Conservation (phyloP, 768 basidiomycete genomes). For the Tylopilus sp. region DNA sequence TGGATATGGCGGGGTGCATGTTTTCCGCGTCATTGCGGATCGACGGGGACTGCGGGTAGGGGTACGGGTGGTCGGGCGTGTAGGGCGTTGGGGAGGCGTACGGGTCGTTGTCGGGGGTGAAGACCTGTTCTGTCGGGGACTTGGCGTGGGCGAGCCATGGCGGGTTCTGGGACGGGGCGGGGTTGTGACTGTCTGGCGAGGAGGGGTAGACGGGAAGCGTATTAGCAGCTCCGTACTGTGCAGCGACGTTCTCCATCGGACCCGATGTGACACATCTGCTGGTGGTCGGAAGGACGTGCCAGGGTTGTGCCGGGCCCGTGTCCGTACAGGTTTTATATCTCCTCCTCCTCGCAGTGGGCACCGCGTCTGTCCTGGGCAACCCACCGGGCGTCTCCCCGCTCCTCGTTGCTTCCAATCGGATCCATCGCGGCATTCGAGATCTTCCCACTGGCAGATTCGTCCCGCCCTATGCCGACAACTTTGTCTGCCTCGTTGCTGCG, state of each 20-base stretch:
- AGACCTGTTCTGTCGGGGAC: conserved; percentile 25
- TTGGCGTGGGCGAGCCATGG: conserved; percentile 9
- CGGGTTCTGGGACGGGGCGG: conserved; percentile 7
- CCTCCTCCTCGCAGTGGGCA: conserved; percentile 15
- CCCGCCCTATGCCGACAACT: conserved; percentile 20
- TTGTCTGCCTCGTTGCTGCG: conserved; percentile 21
- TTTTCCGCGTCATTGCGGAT: conserved; percentile 27
- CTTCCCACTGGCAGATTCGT: conserved; percentile 10
- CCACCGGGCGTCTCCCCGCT: conserved; percentile 14
- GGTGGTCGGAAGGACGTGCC: conserved; percentile 30
- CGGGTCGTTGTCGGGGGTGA: conserved; percentile 38
- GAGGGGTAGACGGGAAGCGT: conserved; percentile 32
- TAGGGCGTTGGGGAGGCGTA: conserved; percentile 25
- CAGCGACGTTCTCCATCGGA: conserved; percentile 35
- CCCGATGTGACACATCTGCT: conserved; percentile 36
- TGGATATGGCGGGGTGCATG: conserved; percentile 26
- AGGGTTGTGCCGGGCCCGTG: conserved; percentile 24
- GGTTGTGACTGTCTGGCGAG: conserved; percentile 28
- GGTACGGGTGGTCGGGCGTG: conserved; percentile 28
- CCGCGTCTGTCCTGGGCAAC: conserved; percentile 3
- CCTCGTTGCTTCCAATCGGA: conserved; percentile 18
- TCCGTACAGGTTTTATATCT: conserved; percentile 31
- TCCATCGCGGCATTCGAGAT: conserved; percentile 2
- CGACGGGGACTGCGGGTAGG: conserved; percentile 29
- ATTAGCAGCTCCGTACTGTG: conserved; percentile 26